phyloP scores from a whole-genome alignment of 1,284 basidiomycete genomes.

The Cerioporus squamosus region DNA sequence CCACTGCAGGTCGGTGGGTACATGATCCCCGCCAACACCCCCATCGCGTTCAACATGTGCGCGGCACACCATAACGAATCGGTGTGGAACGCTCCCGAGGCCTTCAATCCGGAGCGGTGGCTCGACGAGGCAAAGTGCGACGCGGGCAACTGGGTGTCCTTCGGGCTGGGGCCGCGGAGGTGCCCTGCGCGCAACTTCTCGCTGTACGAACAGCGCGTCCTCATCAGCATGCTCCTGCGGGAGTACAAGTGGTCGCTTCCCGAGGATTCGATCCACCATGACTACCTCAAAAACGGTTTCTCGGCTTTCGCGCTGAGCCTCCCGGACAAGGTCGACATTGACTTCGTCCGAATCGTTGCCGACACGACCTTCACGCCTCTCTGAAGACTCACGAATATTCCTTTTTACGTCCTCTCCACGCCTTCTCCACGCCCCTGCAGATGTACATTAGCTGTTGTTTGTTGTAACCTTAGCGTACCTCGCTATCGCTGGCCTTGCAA shows the following conservation, averaged over 20 bases:
- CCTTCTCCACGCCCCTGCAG: neutral
- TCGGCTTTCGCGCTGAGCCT: conserved; percentile 36
- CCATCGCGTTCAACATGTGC: conserved; percentile 35
- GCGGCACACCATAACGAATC: conserved; percentile 34
- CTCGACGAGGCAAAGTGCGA: conserved; percentile 11
- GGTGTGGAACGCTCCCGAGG: conserved; percentile 23
- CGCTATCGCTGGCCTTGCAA: neutral
- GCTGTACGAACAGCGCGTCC: conserved; percentile 36
- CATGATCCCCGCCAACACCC: conserved; percentile 27
- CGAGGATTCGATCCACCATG: conserved; percentile 28
- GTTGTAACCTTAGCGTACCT: neutral
- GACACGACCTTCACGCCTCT: conserved; percentile 3
- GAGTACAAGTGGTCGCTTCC: conserved; percentile 37
- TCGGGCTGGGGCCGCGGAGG: conserved; percentile 29
- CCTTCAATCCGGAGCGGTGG: conserved; percentile 30
- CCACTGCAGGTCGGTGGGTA: conserved; percentile 17
- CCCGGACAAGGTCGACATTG: conserved; percentile 28
- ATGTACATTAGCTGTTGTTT: neutral
- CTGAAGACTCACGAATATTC: neutral
- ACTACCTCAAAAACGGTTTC: conserved; percentile 34
- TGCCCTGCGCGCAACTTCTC: conserved; percentile 39
- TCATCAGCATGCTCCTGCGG: conserved; percentile 34
- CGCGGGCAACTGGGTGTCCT: conserved; percentile 18
- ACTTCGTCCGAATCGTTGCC: conserved; percentile 16
- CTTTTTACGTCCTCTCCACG: neutral